A percentile compares a stretch with the other conserved stretches of the same genome.
These are phyloP conservation scores for Volvox reticuliferus DNA, from an alignment of 139 green algal genomes.

Conservation along the genomic window DNA sequence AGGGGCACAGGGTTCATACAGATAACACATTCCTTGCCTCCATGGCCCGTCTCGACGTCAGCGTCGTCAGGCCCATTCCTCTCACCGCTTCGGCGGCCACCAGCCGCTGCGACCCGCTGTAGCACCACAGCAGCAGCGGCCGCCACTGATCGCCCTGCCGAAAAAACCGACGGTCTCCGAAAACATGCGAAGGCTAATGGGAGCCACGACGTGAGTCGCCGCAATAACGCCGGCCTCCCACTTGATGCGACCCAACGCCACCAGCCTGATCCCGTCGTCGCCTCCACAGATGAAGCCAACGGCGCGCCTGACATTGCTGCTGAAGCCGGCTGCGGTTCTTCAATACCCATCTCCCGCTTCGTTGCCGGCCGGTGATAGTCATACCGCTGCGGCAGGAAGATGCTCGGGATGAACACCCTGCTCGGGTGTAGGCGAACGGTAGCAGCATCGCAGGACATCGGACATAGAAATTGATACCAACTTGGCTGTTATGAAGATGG, in stretches of 20 bases:
- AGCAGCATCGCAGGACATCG: too few relatives aligned
- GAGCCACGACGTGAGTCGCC: slow-evolving; percentile 15
- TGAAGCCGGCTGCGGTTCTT: background rate
- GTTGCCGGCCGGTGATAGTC: slow-evolving; percentile 74
- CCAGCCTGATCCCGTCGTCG: too few relatives aligned
- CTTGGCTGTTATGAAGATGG: too few relatives aligned
- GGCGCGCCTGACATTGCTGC: too few relatives aligned
- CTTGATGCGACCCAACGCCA: too few relatives aligned
- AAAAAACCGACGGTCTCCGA: background rate
- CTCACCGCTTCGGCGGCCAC: background rate
- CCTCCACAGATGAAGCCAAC: background rate
- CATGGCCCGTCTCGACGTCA: slow-evolving; percentile 60
- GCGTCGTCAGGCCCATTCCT: background rate
- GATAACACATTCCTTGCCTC: slow-evolving; percentile 88
- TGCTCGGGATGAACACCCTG: slow-evolving; percentile 76
- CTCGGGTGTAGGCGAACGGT: too few relatives aligned
- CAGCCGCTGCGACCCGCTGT: background rate
- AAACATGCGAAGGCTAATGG: background rate
- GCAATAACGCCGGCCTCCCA: background rate
- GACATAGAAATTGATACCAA: too few relatives aligned
- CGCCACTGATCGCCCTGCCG: background rate
- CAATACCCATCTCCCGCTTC: background rate
- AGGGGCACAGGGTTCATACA: slow-evolving; percentile 88
- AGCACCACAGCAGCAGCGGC: background rate
- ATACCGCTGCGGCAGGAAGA: slow-evolving; percentile 84